These are phyloP conservation scores for Chalciporus sphaerocephalus DNA, from an alignment of 768 basidiomycete species.

Conservation along the genomic window DNA sequence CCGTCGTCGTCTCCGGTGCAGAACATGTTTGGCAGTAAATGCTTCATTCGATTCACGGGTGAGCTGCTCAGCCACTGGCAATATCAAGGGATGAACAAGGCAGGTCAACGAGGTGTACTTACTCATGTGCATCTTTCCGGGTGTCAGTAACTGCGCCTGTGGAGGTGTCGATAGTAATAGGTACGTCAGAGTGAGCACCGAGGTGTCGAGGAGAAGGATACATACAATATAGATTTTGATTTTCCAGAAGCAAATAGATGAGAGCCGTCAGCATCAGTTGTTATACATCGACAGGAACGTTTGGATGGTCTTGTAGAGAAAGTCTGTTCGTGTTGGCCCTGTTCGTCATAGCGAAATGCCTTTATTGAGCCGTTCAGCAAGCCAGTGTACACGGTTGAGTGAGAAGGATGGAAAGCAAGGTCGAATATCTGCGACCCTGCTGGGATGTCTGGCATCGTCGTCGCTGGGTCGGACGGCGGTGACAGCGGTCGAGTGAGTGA, in stretches of 20 bases:
- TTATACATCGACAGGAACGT: slow-evolving; percentile 75
- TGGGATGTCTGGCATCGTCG: slow-evolving; percentile 55
- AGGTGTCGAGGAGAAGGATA: slow-evolving; percentile 10
- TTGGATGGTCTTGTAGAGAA: slow-evolving; percentile 76
- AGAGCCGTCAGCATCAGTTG: slow-evolving; percentile 62
- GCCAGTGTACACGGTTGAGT: slow-evolving; percentile 67
- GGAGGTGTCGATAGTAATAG: slow-evolving; percentile 62
- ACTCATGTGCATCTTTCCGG: slow-evolving; percentile 62
- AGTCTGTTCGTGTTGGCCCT: slow-evolving; percentile 49
- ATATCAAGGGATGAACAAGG: slow-evolving; percentile 24
- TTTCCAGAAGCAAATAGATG: slow-evolving; percentile 79
- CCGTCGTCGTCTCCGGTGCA: slow-evolving; percentile 93
- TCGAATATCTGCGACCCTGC: slow-evolving; percentile 84
- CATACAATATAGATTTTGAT: slow-evolving; percentile 73
- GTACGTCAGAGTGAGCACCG: slow-evolving; percentile 13
- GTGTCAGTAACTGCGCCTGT: slow-evolving; percentile 51
- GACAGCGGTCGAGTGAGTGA: not conserved
- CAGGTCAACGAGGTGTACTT: slow-evolving; percentile 29
- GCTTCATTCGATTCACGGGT: slow-evolving; percentile 82
- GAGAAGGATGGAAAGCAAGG: slow-evolving; percentile 76
- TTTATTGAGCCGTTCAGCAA: slow-evolving; percentile 82
- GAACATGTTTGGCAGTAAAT: slow-evolving; percentile 64
- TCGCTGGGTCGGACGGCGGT: slow-evolving; percentile 3
- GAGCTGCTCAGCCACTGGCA: slow-evolving; percentile 47
- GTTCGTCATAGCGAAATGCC: slow-evolving; percentile 74